phyloP scores from a whole-genome alignment of 495 filamentous ascomycete genomes.

The Lophium mytilinum region DNA sequence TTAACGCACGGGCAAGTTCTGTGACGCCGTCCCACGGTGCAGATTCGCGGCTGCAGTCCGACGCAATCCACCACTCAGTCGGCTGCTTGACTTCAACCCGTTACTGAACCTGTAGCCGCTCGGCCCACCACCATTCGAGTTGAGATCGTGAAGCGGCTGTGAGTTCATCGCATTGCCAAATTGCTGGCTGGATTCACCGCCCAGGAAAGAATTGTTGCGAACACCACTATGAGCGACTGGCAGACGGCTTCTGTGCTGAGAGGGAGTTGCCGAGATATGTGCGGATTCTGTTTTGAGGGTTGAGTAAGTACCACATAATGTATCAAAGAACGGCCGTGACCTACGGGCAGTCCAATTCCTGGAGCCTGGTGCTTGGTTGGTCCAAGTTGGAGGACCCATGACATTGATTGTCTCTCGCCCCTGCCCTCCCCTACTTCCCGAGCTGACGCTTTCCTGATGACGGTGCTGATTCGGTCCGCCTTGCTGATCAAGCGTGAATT shows the following conservation, averaged over 20 bases:
- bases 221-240: slow-evolving; percentile 3
- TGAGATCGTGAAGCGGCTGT: slow-evolving; percentile 27
- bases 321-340: background rate
- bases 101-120: slow-evolving; percentile 43
- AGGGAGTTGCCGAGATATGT: slow-evolving; percentile 15
- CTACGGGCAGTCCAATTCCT: background rate
- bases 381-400: background rate
- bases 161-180: slow-evolving; percentile 25
- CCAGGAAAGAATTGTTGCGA: background rate
- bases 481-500: slow-evolving; percentile 17
- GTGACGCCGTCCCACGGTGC: background rate
- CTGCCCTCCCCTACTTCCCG: slow-evolving; percentile 25
- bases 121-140: slow-evolving; percentile 23
- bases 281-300: slow-evolving; percentile 10
- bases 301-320: background rate
- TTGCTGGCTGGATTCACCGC: slow-evolving; percentile 5
- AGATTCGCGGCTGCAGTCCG: background rate
- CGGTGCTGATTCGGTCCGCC: slow-evolving; percentile 34
- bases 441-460: slow-evolving; percentile 43
- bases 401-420: background rate
- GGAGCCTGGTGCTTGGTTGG: background rate
- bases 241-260: slow-evolving; percentile 16
- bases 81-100: slow-evolving; percentile 36
- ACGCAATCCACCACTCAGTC: background rate
- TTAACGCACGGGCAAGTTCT: background rate